These are phyloP conservation scores for Aspergillus saccharolyticus DNA, from an alignment of 495 filamentous ascomycete species.

Conservation along the genomic window DNA sequence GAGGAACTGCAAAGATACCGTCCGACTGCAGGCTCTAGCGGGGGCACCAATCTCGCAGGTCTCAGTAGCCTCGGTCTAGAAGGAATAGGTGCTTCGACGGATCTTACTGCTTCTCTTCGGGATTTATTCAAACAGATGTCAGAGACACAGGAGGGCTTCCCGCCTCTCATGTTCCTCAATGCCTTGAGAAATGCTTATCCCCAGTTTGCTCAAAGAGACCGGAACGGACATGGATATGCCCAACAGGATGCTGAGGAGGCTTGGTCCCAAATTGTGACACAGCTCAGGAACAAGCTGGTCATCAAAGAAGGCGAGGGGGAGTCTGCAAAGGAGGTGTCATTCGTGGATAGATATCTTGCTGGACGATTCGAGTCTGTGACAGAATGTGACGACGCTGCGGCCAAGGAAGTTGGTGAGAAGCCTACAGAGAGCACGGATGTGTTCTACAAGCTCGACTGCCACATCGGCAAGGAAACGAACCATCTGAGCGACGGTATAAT, in stretches of 20 bases:
- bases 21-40: slow-evolving; percentile 31
- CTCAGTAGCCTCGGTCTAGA: slow-evolving; percentile 58
- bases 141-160: slow-evolving; percentile 82
- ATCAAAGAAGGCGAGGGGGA: slow-evolving; percentile 50
- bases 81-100: slow-evolving; percentile 55
- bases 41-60: slow-evolving; percentile 35
- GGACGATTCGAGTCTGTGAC: slow-evolving; percentile 72
- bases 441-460: slow-evolving; percentile 93
- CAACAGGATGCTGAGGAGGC: slow-evolving; percentile 98
- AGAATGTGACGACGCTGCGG: slow-evolving; percentile 77
- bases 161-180: slow-evolving; percentile 79
- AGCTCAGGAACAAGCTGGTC: slow-evolving; percentile 75
- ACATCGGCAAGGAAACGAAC: slow-evolving; percentile 80
- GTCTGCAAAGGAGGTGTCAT: slow-evolving; percentile 52
- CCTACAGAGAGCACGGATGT: slow-evolving; percentile 59
- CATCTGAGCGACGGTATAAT: slow-evolving; percentile 84
- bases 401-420: slow-evolving; percentile 70
- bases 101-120: slow-evolving; percentile 74
- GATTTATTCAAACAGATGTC: slow-evolving; percentile 93
- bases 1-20: slow-evolving; percentile 69
- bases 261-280: slow-evolving; percentile 92
- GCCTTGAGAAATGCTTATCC: slow-evolving; percentile 76
- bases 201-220: slow-evolving; percentile 87
- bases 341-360: slow-evolving; percentile 85
- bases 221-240: slow-evolving; percentile 75